Base-by-base conservation (phyloP, 176 grass and related monocot genomes). In the Ensete ventricosum region DNA sequence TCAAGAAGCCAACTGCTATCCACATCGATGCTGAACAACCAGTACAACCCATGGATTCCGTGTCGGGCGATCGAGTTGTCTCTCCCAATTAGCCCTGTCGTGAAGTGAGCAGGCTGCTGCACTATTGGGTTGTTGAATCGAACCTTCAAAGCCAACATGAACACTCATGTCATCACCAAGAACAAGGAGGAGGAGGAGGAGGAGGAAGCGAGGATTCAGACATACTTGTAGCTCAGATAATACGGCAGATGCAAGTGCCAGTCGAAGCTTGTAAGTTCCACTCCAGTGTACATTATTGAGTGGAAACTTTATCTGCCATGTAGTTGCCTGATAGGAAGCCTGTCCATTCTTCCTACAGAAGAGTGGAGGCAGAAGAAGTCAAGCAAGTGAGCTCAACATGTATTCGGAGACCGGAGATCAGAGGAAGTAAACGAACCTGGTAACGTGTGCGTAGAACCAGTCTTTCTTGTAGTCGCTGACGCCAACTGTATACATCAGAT, bases 401-500 rank as follows among this genome's bases (percentile, higher is more conserved):
- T 14, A 3, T 43, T 43, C 34, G 34, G 34, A 43, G 34, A 43
- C 5, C 34, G 5, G 34, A 43, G 3, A 43, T 0, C 34, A 6
- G 34, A 43, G 34, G 1, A 69, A n/a, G 19, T 84, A 78, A 67
- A 25, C 9, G 1, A n/a, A 96, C 92, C 92, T 96, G 75, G 73
- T 89, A 73, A 96, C 89, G 77, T 96, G 92, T 75, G 92, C 92
- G 52, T 83, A 96, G 77, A 96, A 96, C 92, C 92, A 96, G 76
- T 92, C 89, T 24, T 74, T 96, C 27, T 19, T 73, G 55, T 89
- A 92, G 60, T 92, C 64, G 55, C 34, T 43, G 34, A 43, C 4
- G 4, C 34, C 34, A 5, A 43, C 4, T 43, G 34, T 43, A 43
- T 43, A 43, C 4, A 43, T 43, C 92, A 96, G 78, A 82, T 96